phyloP scores from a whole-genome alignment of 2,329 filamentous ascomycete genomes.

The Tolypocladium guangdongense region DNA sequence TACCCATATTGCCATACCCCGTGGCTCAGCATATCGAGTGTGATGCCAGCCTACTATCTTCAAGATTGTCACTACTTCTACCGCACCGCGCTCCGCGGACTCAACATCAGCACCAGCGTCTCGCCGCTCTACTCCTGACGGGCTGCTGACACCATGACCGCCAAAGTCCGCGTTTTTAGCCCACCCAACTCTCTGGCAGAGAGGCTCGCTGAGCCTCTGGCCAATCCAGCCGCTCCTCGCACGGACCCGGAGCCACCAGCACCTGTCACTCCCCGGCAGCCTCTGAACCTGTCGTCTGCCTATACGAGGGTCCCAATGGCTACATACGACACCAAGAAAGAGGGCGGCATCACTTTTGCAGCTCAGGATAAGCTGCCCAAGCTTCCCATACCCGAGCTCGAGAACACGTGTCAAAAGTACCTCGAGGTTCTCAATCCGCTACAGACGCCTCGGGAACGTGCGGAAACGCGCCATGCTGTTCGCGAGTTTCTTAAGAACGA shows the following conservation, averaged over 20 bases:
- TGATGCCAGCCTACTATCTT: constrained; percentile 72
- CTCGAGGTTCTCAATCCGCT: constrained; percentile 69
- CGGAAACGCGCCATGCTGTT: constrained; percentile 70
- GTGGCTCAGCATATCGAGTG: constrained; percentile 21
- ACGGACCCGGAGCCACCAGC: constrained; percentile 26
- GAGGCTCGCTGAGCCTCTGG: constrained; percentile 41
- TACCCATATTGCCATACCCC: neutral
- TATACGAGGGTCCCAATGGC: constrained; percentile 41
- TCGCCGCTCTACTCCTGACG: constrained; percentile 60
- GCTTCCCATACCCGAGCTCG: constrained; percentile 83
- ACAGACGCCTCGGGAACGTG: constrained; percentile 70
- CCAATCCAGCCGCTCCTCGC: constrained; percentile 26
- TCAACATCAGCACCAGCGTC: constrained; percentile 71
- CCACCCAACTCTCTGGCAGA: constrained; percentile 63
- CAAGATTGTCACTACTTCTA: constrained; percentile 92
- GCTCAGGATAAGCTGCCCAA: constrained; percentile 82
- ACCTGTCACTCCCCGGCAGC: neutral
- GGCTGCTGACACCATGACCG: constrained; percentile 23
- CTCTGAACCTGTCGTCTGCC: constrained; percentile 15
- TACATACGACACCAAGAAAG: constrained; percentile 37
- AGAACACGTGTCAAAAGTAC: constrained; percentile 68
- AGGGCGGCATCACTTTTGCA: constrained; percentile 76
- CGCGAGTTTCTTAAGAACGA: constrained; percentile 73
- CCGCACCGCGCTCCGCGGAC: constrained; percentile 75
- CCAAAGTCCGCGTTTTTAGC: constrained; percentile 30